Percentiles rank a stretch among this genome's conserved stretches.
phyloP scores from a whole-genome alignment of 495 filamentous ascomycete species.

The Talaromyces wortmannii region DNA sequence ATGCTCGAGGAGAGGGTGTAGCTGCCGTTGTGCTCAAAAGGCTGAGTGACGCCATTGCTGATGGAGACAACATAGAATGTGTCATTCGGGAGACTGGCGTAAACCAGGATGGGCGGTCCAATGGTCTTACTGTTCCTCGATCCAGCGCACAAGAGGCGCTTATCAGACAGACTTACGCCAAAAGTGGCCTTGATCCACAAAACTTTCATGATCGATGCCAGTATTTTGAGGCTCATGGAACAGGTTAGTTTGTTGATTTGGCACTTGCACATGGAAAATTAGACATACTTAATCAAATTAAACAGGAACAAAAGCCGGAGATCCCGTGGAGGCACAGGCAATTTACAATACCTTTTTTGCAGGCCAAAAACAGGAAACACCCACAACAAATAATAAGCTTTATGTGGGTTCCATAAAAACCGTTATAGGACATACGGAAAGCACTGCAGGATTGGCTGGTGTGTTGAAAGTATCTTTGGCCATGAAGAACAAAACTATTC shows the following conservation, averaged over 20 bases:
- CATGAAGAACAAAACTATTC: conserved; percentile 38
- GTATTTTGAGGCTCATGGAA: conserved; percentile 33
- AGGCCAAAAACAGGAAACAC: too few species aligned
- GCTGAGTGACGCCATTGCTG: conserved; percentile 18
- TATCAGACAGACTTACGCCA: conserved; percentile 18
- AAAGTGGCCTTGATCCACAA: conserved; percentile 19
- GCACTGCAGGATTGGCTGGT: conserved; percentile 19
- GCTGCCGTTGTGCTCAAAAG: conserved; percentile 31
- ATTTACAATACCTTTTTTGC: conserved; percentile 34
- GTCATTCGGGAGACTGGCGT: conserved; percentile 22
- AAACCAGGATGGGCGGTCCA: conserved; percentile 23
- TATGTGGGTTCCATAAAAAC: conserved; percentile 47
- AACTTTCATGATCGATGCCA: conserved; percentile 12
- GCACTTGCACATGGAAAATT: too few species aligned
- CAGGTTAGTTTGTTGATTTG: too few species aligned
- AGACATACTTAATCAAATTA: too few species aligned
- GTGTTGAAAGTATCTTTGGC: conserved; percentile 28
- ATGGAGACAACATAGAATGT: conserved; percentile 24
- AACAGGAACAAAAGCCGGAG: conserved; percentile 43
- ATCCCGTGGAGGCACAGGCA: conserved; percentile 33
- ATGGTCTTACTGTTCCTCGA: conserved; percentile 23
- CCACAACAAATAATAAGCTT: conserved; percentile 10
- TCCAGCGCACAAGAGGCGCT: conserved; percentile 14
- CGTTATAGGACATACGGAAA: conserved; percentile 50
- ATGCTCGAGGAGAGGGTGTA: conserved; percentile 39